These are phyloP conservation scores for Cladosporium sp. DNA, from an alignment of 2,329 filamentous ascomycete genomes.

Conservation along the genomic window DNA sequence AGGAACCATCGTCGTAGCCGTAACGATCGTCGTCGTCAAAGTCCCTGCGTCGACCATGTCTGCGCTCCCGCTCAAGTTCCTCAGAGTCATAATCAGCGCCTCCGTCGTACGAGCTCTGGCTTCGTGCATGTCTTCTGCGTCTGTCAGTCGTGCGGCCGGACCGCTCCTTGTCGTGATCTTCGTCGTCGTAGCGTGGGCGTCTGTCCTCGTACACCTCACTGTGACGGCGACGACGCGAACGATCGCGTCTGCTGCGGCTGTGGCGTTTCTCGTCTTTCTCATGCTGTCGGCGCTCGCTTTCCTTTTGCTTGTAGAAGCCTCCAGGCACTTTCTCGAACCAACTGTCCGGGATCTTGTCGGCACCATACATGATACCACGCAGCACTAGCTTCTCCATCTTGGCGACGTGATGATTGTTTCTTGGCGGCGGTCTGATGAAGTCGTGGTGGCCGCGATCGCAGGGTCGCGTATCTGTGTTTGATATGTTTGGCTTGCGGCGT, in stretches of 20 bases:
- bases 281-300: conserved; percentile 13
- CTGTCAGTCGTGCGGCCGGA: conserved; percentile 6
- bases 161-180: conserved; percentile 18
- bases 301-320: conserved; percentile 32
- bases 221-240: conserved; percentile 18
- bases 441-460: background rate
- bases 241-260: conserved; percentile 10
- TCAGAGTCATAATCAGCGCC: conserved; percentile 17
- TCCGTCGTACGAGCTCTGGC: conserved; percentile 21
- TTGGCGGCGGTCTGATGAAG: background rate
- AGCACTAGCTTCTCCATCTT: conserved; percentile 26
- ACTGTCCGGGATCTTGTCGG: conserved; percentile 36
- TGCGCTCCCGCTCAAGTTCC: background rate
- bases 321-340: conserved; percentile 37
- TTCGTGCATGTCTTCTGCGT: conserved; percentile 7
- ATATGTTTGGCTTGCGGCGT: background rate
- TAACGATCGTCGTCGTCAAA: conserved; percentile 22
- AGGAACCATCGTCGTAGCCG: conserved; percentile 19
- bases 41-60: background rate
- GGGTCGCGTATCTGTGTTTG: background rate
- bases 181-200: conserved; percentile 15
- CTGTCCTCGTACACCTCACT: conserved; percentile 26
- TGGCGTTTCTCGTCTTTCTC: conserved; percentile 14
- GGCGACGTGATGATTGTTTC: background rate
- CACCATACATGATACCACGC: conserved; percentile 24